A percentile compares a stretch with the other conserved stretches of the same genome.
phyloP scores from a whole-genome alignment of 768 basidiomycete species.

The Mycena haematopus region DNA sequence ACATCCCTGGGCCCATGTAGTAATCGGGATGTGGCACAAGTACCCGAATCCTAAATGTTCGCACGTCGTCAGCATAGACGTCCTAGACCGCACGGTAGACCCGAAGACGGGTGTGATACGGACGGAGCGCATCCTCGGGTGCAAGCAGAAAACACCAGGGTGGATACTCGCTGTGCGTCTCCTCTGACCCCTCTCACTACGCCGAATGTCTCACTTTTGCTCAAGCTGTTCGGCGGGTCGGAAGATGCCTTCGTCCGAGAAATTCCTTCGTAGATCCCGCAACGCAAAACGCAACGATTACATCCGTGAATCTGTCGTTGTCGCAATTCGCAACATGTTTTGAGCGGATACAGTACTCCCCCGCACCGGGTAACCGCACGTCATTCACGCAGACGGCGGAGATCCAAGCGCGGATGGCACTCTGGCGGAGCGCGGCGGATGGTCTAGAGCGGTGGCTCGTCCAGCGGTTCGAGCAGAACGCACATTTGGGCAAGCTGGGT shows the following conservation, averaged over 20 bases:
- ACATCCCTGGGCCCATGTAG: slow-evolving; percentile 90
- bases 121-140: slow-evolving; percentile 88
- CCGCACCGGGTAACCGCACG: slow-evolving; percentile 67
- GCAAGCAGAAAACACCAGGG: slow-evolving; percentile 88
- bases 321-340: slow-evolving; percentile 95
- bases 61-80: slow-evolving; percentile 88
- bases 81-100: slow-evolving; percentile 84
- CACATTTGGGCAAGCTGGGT: slow-evolving; percentile 84
- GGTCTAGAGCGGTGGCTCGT: slow-evolving; percentile 86
- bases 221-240: slow-evolving; percentile 87
- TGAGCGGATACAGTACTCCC: slow-evolving; percentile 88
- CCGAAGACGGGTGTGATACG: slow-evolving; percentile 86
- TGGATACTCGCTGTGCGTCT: slow-evolving; percentile 91
- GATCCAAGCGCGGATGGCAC: slow-evolving; percentile 80
- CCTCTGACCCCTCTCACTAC: neutral
- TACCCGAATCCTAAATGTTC: slow-evolving; percentile 94
- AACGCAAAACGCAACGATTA: slow-evolving; percentile 80
- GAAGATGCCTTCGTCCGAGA: slow-evolving; percentile 96
- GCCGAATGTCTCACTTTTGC: slow-evolving; percentile 3
- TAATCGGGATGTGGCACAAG: slow-evolving; percentile 94
- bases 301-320: slow-evolving; percentile 91
- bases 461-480: slow-evolving; percentile 92
- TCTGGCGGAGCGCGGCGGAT: slow-evolving; percentile 85
- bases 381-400: slow-evolving; percentile 90
- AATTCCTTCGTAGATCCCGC: slow-evolving; percentile 92